These are phyloP conservation scores for Aspergillus sp. DNA, from an alignment of 2,329 filamentous ascomycete genomes.

Conservation along the genomic window DNA sequence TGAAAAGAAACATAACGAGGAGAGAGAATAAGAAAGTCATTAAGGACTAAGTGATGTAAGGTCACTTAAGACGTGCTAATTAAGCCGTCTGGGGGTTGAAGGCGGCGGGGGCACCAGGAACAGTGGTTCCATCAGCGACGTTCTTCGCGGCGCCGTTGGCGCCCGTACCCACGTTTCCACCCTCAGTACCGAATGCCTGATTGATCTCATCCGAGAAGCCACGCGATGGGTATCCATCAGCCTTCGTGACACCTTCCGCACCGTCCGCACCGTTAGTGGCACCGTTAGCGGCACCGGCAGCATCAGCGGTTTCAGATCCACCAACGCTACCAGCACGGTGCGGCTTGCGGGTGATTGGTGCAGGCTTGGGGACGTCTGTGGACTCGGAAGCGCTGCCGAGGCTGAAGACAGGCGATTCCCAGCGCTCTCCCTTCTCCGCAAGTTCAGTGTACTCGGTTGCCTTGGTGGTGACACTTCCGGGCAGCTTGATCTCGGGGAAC, in stretches of 20 bases:
- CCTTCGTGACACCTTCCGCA: neutral
- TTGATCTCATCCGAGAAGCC: slow-evolving; percentile 29
- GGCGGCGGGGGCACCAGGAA: slow-evolving; percentile 11
- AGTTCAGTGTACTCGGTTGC: slow-evolving; percentile 89
- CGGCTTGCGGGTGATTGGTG: slow-evolving; percentile 53
- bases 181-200: slow-evolving; percentile 20
- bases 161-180: slow-evolving; percentile 6
- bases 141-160: neutral
- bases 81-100: slow-evolving; percentile 20
- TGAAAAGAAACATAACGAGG: neutral
- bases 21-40: neutral
- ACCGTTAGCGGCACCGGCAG: neutral
- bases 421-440: slow-evolving; percentile 79
- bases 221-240: slow-evolving; percentile 13
- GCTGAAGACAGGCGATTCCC: slow-evolving; percentile 91
- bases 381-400: slow-evolving; percentile 73
- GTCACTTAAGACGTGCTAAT: neutral
- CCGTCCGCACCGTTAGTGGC: neutral
- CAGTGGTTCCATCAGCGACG: slow-evolving; percentile 2
- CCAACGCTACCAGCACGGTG: slow-evolving; percentile 38
- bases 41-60: neutral
- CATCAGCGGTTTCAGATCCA: slow-evolving; percentile 3
- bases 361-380: slow-evolving; percentile 57
- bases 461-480: slow-evolving; percentile 84
- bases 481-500: slow-evolving; percentile 80